These are phyloP conservation scores for Colletotrichum sp. DNA, from an alignment of 2,329 filamentous ascomycete species.

Conservation along the genomic window DNA sequence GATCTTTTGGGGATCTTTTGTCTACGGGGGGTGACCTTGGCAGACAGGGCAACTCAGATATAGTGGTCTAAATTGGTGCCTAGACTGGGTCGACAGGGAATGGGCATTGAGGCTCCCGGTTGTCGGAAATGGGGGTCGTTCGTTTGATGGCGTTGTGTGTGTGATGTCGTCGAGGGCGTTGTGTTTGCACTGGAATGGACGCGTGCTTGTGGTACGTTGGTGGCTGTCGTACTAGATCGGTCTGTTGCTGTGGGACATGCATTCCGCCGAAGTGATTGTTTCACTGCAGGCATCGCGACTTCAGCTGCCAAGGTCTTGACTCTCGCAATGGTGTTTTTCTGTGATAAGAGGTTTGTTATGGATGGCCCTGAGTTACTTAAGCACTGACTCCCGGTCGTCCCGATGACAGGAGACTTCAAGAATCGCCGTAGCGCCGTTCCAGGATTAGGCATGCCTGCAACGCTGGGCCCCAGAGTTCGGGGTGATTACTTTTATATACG, in stretches of 20 bases:
- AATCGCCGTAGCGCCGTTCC: neutral
- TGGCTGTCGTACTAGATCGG: neutral
- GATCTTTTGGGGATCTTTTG: neutral
- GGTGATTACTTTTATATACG: neutral
- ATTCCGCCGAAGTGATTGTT: neutral
- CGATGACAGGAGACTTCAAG: neutral
- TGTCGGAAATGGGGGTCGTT: neutral
- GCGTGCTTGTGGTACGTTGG: neutral
- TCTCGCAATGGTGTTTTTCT: neutral
- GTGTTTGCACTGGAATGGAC: neutral
- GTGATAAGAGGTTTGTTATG: neutral
- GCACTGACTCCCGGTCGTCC: neutral
- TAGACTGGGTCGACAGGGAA: neutral
- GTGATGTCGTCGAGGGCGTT: neutral
- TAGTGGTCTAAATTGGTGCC: neutral
- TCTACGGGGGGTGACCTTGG: neutral
- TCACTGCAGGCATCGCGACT: neutral
- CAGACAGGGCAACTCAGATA: neutral
- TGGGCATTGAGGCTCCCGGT: neutral
- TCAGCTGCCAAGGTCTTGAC: neutral
- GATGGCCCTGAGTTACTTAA: neutral
- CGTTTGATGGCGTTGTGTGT: neutral
- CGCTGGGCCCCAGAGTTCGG: neutral
- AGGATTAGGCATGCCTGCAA: neutral
- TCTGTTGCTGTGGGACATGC: neutral